Percentiles rank a stretch among this genome's conserved stretches.
Conservation (phyloP, 2,329 filamentous ascomycete species). For the Conoideocrella luteorostrata region DNA sequence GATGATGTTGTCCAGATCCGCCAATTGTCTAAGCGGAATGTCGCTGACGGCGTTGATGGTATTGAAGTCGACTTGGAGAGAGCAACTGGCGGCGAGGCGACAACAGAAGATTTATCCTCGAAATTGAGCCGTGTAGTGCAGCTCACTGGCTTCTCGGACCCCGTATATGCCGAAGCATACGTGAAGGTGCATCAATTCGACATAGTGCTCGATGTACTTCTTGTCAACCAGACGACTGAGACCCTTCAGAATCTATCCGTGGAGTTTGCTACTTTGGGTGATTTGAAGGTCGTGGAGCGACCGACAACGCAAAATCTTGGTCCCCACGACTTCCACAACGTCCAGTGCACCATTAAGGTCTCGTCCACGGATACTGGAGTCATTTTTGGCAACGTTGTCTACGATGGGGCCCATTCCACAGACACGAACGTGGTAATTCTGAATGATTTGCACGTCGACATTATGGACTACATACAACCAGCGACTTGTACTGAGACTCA, state of each 20-base stretch:
- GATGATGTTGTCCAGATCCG: slow-evolving; percentile 92
- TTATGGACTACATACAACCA: slow-evolving; percentile 99
- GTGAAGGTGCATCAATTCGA: slow-evolving; percentile 99
- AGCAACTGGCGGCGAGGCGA: slow-evolving; percentile 84
- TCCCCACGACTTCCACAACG: slow-evolving; percentile 94
- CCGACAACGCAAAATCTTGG: slow-evolving; percentile 94
- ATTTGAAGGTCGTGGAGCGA: slow-evolving; percentile 94
- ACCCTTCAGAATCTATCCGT: slow-evolving; percentile 96
- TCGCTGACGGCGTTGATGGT: slow-evolving; percentile 73
- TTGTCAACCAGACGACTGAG: slow-evolving; percentile 96
- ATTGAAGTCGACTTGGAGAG: slow-evolving; percentile 87
- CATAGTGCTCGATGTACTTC: slow-evolving; percentile 89
- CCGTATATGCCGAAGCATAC: slow-evolving; percentile 98
- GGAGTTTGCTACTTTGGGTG: slow-evolving; percentile 95
- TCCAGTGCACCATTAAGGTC: slow-evolving; percentile 98
- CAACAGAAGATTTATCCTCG: slow-evolving; percentile 77
- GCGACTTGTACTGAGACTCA: slow-evolving; percentile 95
- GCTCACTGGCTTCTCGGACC: slow-evolving; percentile 94
- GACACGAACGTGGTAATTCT: slow-evolving; percentile 96
- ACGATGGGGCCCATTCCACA: slow-evolving; percentile 85
- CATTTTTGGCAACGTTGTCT: slow-evolving; percentile 97
- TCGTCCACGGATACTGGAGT: slow-evolving; percentile 97
- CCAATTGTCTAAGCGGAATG: slow-evolving; percentile 88
- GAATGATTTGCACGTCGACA: slow-evolving; percentile 96
- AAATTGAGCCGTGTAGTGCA: slow-evolving; percentile 96